phyloP scores from a whole-genome alignment of 1,284 basidiomycete species.

The Wallemia hederae region DNA sequence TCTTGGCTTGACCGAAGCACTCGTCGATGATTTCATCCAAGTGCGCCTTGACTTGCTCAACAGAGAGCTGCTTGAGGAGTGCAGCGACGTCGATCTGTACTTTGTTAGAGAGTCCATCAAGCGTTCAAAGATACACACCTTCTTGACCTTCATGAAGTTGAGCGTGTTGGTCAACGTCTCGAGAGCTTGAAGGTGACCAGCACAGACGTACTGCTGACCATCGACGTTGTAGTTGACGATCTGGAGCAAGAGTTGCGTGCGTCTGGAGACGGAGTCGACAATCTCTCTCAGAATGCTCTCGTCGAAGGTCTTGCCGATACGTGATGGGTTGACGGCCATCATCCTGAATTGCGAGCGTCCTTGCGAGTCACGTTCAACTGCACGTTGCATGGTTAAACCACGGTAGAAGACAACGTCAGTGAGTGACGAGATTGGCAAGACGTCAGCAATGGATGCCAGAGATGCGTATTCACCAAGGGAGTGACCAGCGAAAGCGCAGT shows the following conservation, averaged over 20 bases:
- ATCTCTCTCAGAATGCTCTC: conserved; percentile 74
- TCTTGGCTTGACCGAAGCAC: conserved; percentile 38
- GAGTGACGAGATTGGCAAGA: conserved; percentile 77
- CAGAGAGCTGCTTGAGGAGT: conserved; percentile 20
- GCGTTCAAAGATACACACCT: conserved; percentile 16
- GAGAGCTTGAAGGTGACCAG: conserved; percentile 73
- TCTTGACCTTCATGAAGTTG: conserved; percentile 87
- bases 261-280: conserved; percentile 55
- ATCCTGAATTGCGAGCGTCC: conserved; percentile 92
- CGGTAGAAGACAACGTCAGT: conserved; percentile 98
- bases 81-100: conserved; percentile 59
- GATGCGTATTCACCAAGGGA: conserved; percentile 96
- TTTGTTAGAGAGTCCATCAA: too few species aligned
- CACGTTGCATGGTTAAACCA: conserved; percentile 97
- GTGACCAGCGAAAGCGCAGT: conserved; percentile 85
- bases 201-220: conserved; percentile 92
- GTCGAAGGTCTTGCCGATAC: conserved; percentile 75
- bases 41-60: conserved; percentile 56
- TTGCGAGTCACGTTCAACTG: conserved; percentile 70
- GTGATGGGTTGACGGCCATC: conserved; percentile 91
- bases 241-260: conserved; percentile 55
- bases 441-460: conserved; percentile 82
- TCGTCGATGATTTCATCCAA: conserved; percentile 63
- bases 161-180: conserved; percentile 85
- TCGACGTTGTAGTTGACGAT: conserved; percentile 97